Evolutionary conservation across 2,329 filamentous ascomycete species (phyloP).

Genomic region (Clonostachys sp.): DNA sequence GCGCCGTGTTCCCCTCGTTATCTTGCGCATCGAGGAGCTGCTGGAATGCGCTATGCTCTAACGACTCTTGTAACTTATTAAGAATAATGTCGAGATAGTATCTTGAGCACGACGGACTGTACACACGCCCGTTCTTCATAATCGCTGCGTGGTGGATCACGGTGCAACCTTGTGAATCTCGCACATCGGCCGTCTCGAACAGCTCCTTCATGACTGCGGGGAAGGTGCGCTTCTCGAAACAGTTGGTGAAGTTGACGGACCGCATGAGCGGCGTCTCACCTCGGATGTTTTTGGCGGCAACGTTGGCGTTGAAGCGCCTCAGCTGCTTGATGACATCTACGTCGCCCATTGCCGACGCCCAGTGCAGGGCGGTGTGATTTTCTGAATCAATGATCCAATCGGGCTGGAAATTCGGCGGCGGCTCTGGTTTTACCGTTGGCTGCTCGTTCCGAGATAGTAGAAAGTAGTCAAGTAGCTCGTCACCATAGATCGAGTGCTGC

Average conservation of each 20-base stretch:
- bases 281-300: conserved; percentile 64
- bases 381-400: conserved; percentile 93
- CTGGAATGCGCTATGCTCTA: conserved; percentile 72
- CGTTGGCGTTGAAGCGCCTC: conserved; percentile 72
- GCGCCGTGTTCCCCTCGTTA: conserved; percentile 81
- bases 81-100: conserved; percentile 93
- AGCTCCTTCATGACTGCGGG: conserved; percentile 79
- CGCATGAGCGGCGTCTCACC: conserved; percentile 93
- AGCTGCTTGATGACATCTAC: conserved; percentile 86
- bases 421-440: conserved; percentile 67
- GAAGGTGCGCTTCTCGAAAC: conserved; percentile 90
- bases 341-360: conserved; percentile 97
- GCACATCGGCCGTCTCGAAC: conserved; percentile 72
- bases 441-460: conserved; percentile 73
- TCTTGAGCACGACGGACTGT: conserved; percentile 81
- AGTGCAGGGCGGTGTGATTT: conserved; percentile 88
- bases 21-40: conserved; percentile 79
- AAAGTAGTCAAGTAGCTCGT: conserved; percentile 94
- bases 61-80: conserved; percentile 76
- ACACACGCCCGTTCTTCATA: conserved; percentile 74
- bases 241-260: conserved; percentile 94
- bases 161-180: conserved; percentile 78
- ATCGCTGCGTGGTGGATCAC: conserved; percentile 93
- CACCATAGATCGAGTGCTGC: conserved; percentile 85
- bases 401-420: conserved; percentile 80